phyloP scores from a whole-genome alignment of 1,284 basidiomycete species.

The Gymnopus androsaceus region DNA sequence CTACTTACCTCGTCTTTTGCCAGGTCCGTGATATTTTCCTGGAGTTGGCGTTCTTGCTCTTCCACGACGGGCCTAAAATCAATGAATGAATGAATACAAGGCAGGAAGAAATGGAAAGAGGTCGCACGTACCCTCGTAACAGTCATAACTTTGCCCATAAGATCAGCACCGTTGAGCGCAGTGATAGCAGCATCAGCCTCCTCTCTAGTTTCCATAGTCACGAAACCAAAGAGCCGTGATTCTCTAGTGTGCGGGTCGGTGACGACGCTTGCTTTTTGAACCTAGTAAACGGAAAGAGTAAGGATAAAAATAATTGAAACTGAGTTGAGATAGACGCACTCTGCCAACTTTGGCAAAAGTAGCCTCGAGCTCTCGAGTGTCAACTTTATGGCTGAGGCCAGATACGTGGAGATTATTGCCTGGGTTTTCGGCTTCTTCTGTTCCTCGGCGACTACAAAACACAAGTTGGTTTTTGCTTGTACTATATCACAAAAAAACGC shows the following conservation, averaged over 20 bases:
- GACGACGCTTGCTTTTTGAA: constrained; percentile 92
- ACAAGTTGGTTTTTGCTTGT: not conserved
- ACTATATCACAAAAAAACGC: not conserved
- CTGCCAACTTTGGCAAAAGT: constrained; percentile 88
- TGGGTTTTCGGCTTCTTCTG: constrained; percentile 55
- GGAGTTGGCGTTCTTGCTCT: constrained; percentile 95
- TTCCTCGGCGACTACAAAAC: not conserved
- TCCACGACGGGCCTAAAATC: constrained; percentile 80
- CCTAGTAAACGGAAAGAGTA: constrained; percentile 41
- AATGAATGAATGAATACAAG: not conserved
- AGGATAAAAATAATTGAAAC: not conserved
- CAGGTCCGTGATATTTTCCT: constrained; percentile 90
- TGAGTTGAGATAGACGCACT: constrained; percentile 64
- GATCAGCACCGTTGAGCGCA: constrained; percentile 78
- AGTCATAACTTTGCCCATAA: constrained; percentile 83
- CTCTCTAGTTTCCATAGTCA: constrained; percentile 72
- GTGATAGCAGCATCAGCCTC: constrained; percentile 91
- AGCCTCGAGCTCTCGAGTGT: constrained; percentile 85
- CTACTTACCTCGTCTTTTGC: constrained; percentile 67
- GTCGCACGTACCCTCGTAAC: constrained; percentile 76
- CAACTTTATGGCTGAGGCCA: constrained; percentile 78
- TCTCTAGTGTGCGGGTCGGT: constrained; percentile 96
- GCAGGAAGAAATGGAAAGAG: not conserved
- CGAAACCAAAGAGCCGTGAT: constrained; percentile 94
- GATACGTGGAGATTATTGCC: constrained; percentile 98